Percentiles rank a stretch among this genome's conserved stretches.
Conservation (phyloP, 345 rosid species). For the Syzygium aromaticum region DNA sequence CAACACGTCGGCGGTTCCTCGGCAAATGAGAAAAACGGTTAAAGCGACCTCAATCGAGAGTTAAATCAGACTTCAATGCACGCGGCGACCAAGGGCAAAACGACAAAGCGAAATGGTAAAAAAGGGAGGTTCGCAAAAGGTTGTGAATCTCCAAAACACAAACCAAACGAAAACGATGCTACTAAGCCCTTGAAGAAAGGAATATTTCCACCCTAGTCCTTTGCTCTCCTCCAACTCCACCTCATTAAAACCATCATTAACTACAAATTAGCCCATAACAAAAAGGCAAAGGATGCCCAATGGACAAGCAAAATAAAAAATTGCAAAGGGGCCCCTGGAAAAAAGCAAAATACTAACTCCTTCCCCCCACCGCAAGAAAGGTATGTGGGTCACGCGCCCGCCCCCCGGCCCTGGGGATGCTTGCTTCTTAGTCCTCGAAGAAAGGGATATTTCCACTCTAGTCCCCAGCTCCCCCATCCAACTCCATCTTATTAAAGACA, state of each 20-base stretch:
- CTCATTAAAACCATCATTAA: too few species aligned
- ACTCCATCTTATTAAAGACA: too few species aligned
- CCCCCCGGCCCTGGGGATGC: too few species aligned
- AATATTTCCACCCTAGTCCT: neutral
- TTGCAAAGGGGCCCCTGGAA: neutral
- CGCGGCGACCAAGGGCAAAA: neutral
- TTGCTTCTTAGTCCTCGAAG: neutral
- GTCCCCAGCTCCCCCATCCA: neutral
- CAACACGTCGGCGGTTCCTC: neutral
- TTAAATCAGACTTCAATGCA: neutral
- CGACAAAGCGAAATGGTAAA: neutral
- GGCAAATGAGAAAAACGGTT: neutral
- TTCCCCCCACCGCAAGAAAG: neutral
- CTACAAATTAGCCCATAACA: neutral
- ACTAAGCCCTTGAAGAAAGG: neutral
- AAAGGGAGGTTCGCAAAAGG: neutral
- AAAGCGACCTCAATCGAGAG: neutral
- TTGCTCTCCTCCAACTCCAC: too few species aligned
- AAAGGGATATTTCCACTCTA: neutral
- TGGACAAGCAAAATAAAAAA: neutral
- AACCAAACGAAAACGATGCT: neutral
- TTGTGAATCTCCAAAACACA: neutral
- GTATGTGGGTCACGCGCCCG: too few species aligned
- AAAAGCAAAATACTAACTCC: neutral
- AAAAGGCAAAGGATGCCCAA: neutral